A percentile compares a stretch with the other conserved stretches of the same genome.
Evolutionary conservation across 75 land plant genomes (phyloP).

Genomic region (Ceratopteris richardii): DNA sequence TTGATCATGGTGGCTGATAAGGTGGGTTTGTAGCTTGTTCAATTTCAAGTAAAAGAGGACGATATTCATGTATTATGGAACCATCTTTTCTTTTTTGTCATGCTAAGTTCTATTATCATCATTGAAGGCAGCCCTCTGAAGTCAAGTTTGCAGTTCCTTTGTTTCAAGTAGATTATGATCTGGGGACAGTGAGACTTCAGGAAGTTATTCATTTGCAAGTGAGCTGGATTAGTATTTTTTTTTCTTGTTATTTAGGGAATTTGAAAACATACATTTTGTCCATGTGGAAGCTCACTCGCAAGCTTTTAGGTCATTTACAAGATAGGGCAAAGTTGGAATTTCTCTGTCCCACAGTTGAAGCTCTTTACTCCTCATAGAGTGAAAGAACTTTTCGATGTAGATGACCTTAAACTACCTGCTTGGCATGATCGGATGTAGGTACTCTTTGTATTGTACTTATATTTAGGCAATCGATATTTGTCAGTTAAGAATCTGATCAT

Average conservation of each 20-base stretch:
- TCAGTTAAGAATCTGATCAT: background rate
- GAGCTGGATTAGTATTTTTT: background rate
- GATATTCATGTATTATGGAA: too few species aligned
- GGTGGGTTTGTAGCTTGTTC: constrained; percentile 24
- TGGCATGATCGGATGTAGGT: constrained; percentile 87
- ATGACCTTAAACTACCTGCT: constrained; percentile 75
- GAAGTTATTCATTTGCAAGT: constrained; percentile 1
- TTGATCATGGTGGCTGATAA: constrained; percentile 43
- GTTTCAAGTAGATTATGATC: constrained; percentile 35
- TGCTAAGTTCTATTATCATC: too few species aligned
- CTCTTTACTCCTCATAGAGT: constrained; percentile 51
- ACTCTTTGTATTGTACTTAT: background rate
- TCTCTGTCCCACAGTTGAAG: constrained; percentile 68
- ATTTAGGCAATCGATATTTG: too few species aligned
- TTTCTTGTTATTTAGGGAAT: background rate
- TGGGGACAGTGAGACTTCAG: background rate
- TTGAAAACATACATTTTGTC: too few species aligned
- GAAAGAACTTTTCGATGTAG: constrained; percentile 64
- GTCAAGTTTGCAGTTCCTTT: constrained; percentile 81
- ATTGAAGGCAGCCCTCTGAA: constrained; percentile 47
- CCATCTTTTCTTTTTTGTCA: background rate
- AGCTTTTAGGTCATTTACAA: constrained; percentile 52
- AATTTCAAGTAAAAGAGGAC: too few species aligned
- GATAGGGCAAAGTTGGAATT: constrained; percentile 29
- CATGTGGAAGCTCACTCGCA: background rate